Base-by-base conservation (phyloP, 106 monocot genomes). In the Dendrobium huoshanense region DNA sequence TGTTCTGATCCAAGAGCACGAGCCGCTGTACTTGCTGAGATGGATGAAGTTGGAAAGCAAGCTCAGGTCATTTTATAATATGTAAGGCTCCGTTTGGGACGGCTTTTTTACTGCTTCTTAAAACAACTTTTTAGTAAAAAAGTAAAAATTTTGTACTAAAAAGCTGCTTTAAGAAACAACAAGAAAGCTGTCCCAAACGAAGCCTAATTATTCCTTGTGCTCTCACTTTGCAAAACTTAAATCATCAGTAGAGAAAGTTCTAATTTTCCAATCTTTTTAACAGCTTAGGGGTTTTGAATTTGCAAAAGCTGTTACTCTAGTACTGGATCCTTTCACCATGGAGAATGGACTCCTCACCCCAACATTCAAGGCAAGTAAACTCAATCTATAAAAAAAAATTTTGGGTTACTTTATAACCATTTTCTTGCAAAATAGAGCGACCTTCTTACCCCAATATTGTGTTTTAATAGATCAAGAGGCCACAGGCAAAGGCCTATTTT, bases 241-340 rank as follows among this genome's bases (percentile, higher is more conserved):
- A 61, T 61, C 61, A 9, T 61, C 10, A 22, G n/a, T 20, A 61
- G 8, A 58, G 7, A 58, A 58, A 13, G 13, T 19, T 37, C 70
- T 70, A 0, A 29, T 20, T 44, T 25, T 37, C 19, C 18, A 49
- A 18, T 27, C 18, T n/a, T n/a, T 55, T 67, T 40, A 67, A 45
- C 88, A 99, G 99, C 83, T 99, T 55, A 87, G 99, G 75, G 93
- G 99, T 55, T 99, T 99, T 84, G 99, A 99, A 82, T 99, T 90
- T 79, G 95, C 85, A 41, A 99, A 93, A 91, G 89, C 95, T 5
- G 82, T 99, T 24, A 91, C 89, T 3, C 56, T 99, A 48, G 90
- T 93, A 11, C 22, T 64, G 17, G 99, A 99, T 72, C 93, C 95
- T 55, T 99, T 99, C 84, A 91, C 95, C 33, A 73, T 93, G 78